These are phyloP conservation scores for Peribolospora baueri DNA, from an alignment of 768 basidiomycete species.

Conservation along the genomic window DNA sequence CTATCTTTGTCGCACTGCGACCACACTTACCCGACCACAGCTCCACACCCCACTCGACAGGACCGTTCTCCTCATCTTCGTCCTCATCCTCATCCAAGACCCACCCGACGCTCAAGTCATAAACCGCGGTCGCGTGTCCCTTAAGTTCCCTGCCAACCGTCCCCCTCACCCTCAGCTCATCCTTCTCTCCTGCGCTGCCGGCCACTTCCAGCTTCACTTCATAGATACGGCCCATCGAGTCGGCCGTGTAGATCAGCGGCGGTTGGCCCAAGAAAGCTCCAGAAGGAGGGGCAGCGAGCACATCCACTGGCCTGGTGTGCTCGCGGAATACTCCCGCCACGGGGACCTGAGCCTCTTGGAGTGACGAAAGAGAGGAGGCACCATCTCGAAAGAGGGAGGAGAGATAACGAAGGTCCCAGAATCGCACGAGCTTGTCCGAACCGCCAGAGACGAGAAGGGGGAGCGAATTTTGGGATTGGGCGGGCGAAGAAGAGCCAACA, in stretches of 20 bases:
- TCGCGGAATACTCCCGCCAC: background rate
- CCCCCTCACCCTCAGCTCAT: too few relatives aligned
- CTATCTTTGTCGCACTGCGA: too few relatives aligned
- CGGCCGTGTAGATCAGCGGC: constrained; percentile 45
- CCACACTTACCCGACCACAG: constrained; percentile 58
- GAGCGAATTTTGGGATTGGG: constrained; percentile 12
- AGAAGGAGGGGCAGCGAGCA: constrained; percentile 4
- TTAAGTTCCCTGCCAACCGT: constrained; percentile 24
- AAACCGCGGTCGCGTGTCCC: constrained; percentile 62
- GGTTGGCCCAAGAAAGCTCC: background rate
- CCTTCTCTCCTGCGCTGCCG: constrained; percentile 21
- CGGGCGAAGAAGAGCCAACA: too few relatives aligned
- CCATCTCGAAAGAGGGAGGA: constrained; percentile 14
- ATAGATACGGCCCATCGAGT: constrained; percentile 89
- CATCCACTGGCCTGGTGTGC: background rate
- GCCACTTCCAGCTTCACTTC: constrained; percentile 29
- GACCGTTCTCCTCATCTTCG: background rate
- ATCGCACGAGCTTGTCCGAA: constrained; percentile 64
- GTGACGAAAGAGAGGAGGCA: constrained; percentile 20
- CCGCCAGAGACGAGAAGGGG: constrained; percentile 56
- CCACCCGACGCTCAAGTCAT: constrained; percentile 28
- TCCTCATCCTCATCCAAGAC: constrained; percentile 5
- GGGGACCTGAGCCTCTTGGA: background rate
- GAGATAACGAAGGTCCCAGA: constrained; percentile 41
- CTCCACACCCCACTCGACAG: constrained; percentile 31